These are phyloP conservation scores for Symbiotaphrina buchneri DNA, from an alignment of 495 filamentous ascomycete species.

Conservation along the genomic window DNA sequence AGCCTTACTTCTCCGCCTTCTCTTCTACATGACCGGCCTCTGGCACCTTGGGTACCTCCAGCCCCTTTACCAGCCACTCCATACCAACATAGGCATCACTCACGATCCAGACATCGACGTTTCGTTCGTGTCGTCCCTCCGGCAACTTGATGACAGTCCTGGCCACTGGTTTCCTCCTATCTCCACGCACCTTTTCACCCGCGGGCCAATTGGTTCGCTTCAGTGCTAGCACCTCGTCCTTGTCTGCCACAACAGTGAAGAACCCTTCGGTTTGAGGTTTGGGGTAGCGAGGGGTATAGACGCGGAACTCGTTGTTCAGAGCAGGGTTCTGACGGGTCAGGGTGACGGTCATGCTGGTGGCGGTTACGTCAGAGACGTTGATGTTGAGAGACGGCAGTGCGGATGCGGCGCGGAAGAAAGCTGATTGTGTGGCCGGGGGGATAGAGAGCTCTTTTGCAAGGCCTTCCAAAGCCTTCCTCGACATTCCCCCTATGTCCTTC, in stretches of 20 bases:
- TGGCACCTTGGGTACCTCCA: conserved; percentile 24
- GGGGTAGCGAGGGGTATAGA: conserved; percentile 74
- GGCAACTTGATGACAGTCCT: conserved; percentile 39
- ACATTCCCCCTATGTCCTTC: conserved; percentile 11
- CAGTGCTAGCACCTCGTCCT: conserved; percentile 60
- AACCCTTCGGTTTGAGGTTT: conserved; percentile 91
- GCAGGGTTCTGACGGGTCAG: conserved; percentile 39
- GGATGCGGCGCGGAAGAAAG: conserved; percentile 34
- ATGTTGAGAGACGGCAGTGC: conserved; percentile 49
- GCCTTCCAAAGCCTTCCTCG: conserved; percentile 9
- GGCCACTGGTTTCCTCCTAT: conserved; percentile 2
- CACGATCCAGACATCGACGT: conserved; percentile 45
- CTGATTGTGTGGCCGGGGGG: conserved; percentile 6
- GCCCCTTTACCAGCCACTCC: conserved; percentile 34
- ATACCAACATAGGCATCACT: conserved; percentile 79
- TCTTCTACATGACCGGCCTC: conserved; percentile 6
- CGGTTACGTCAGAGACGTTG: conserved; percentile 26
- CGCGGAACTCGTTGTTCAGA: conserved; percentile 19
- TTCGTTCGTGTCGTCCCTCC: conserved; percentile 16
- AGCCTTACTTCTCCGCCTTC: conserved; percentile 12
- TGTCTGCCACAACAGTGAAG: conserved; percentile 58
- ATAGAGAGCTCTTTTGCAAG: conserved; percentile 11
- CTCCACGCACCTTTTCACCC: neutral
- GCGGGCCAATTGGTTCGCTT: conserved; percentile 63
- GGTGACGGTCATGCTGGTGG: conserved; percentile 34